A percentile compares a stretch with the other conserved stretches of the same genome.
phyloP scores from a whole-genome alignment of 2,329 filamentous ascomycete species.

The Diaporthe sp. region DNA sequence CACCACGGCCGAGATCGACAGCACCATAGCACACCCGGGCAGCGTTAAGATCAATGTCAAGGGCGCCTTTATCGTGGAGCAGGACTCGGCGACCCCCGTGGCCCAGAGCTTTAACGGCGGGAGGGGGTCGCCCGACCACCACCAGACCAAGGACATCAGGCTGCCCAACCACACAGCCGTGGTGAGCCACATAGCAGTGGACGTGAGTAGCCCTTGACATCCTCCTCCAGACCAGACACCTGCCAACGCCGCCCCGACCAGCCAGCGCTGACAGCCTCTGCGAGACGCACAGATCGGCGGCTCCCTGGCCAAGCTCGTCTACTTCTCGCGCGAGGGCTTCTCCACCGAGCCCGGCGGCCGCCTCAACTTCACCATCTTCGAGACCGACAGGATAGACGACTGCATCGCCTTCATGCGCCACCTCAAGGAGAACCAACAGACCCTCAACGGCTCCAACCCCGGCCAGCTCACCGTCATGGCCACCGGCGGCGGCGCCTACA shows the following conservation, averaged over 20 bases:
- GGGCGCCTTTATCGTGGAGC: conserved; percentile 95
- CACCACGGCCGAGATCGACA: conserved; percentile 70
- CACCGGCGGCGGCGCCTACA: conserved; percentile 95
- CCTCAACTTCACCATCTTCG: conserved; percentile 95
- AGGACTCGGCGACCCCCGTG: conserved; percentile 71
- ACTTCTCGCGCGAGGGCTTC: conserved; percentile 90
- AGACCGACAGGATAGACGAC: conserved; percentile 93
- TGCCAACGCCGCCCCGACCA: neutral
- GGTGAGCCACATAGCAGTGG: conserved; percentile 96
- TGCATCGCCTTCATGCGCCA: conserved; percentile 93
- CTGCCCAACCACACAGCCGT: conserved; percentile 94
- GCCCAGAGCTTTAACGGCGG: conserved; percentile 54
- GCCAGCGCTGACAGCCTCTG: conserved; percentile 1
- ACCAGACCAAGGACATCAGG: conserved; percentile 93
- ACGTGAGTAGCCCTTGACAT: conserved; percentile 72
- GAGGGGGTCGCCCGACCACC: conserved; percentile 60
- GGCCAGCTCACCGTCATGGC: conserved; percentile 92
- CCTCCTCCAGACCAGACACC: neutral
- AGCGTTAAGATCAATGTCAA: conserved; percentile 95
- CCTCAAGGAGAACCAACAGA: conserved; percentile 84
- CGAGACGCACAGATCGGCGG: conserved; percentile 82
- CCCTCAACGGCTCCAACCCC: conserved; percentile 78
- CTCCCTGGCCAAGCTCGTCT: conserved; percentile 95
- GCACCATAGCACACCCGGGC: conserved; percentile 72
- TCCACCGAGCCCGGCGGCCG: conserved; percentile 86